A percentile compares a stretch with the other conserved stretches of the same genome.
These are phyloP conservation scores for Trametes cingulata DNA, from an alignment of 768 basidiomycete genomes.

Conservation along the genomic window DNA sequence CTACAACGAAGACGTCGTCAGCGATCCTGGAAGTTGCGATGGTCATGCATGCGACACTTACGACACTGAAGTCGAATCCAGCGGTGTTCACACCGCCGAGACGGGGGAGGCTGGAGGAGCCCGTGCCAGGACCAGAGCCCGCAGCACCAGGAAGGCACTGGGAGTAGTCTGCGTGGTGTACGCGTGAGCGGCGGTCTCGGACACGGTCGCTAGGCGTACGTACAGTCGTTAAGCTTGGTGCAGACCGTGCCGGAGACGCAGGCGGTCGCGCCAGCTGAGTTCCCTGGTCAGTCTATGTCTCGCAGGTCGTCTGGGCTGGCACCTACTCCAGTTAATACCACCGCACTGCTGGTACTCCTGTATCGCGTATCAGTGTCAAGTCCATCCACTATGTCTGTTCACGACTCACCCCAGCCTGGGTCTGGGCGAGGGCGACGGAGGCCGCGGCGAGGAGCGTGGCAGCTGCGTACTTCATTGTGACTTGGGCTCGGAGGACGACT, in stretches of 20 bases:
- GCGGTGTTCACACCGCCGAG: conserved; percentile 52
- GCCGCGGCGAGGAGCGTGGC: conserved; percentile 26
- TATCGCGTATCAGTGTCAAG: background rate
- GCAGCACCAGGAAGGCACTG: conserved; percentile 31
- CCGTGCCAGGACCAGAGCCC: background rate
- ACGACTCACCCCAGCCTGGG: conserved; percentile 21
- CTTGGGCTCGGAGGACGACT: background rate
- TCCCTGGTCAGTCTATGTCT: no score
- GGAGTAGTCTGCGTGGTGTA: conserved; percentile 30
- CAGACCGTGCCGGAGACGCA: conserved; percentile 33
- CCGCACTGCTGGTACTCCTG: conserved; percentile 33
- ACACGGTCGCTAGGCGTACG: background rate
- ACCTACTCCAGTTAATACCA: conserved; percentile 32
- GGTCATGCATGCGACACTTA: conserved; percentile 22
- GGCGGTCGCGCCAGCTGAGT: conserved; percentile 29
- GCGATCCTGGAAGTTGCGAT: background rate
- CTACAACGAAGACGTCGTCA: background rate
- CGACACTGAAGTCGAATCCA: conserved; percentile 48
- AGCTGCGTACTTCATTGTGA: conserved; percentile 26
- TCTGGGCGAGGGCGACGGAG: conserved; percentile 26
- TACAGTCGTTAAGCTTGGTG: conserved; percentile 30
- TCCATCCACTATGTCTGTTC: background rate
- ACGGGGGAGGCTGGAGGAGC: conserved; percentile 33
- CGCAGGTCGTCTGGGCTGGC: no score
- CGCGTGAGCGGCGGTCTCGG: background rate